Evolutionary conservation across 352 stramenopile genomes (phyloP), one percentile per base, ranked within the genome.

Genomic region (Phytophthora pisi): DNA sequence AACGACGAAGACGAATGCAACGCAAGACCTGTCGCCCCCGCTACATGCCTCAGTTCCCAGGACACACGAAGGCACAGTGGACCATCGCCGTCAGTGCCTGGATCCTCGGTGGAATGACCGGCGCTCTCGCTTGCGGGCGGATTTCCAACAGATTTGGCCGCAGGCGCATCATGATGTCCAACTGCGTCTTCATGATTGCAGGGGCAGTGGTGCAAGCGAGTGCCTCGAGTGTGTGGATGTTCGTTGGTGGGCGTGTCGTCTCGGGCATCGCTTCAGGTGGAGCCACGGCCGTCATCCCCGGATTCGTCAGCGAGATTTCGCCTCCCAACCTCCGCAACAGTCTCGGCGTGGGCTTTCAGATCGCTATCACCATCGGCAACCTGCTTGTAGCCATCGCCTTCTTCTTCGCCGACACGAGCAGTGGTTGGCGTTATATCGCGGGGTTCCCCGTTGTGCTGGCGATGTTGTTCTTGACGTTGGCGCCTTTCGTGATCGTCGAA

Each of bases 21-120:
- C 10, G 69, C 64, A 2, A 64, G 56, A 20, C 81, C 78, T 7
- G 68, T 87, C 0, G 49, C 42, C 0, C 55, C 53, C 1, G 71
- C 67, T 47, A 81, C 70, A 24, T 89, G 78, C 61, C 50, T 87
- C 34, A 79, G 68, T 89, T 90, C 55, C 73, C 81, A 15, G 76
- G 75, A 20, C 82, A 88, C 62, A 69, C 79, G 6, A 59, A 64
- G 7, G 59, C 40, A 3, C 57, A 88, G 45, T 90, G 73, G 73
- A 82, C 68, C 24, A 78, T 71, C 38, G 74, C 76, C 11, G 69
- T 85, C 11, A 84, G 82, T 31, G 72, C 63, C 16, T 66, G 72
- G 75, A 65, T 81, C 57, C 40, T 80, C 43, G 75, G 75, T 43
- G 72, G 68, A 8, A 75, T 71, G 57, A 60, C 78, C 47, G 75